phyloP scores from a whole-genome alignment of 305 asterid genomes.

The Solanum chacoense region DNA sequence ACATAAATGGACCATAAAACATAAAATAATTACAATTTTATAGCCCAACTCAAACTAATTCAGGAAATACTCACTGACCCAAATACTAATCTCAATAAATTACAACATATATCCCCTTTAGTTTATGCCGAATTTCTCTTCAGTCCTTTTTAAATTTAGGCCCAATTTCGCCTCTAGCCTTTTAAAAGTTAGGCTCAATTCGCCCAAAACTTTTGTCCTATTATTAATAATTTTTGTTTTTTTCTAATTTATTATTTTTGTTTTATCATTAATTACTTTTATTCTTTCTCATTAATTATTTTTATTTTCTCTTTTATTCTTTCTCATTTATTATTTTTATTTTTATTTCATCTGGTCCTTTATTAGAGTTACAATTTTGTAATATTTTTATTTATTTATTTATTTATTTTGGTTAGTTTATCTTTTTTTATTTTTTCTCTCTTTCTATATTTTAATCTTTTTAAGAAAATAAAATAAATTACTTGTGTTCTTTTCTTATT shows the following conservation, averaged over 20 bases:
- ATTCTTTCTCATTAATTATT: not conserved
- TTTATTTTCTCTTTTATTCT: too few species aligned
- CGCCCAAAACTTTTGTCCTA: not conserved
- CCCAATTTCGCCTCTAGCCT: not conserved
- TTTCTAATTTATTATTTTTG: not conserved
- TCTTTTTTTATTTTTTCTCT: not conserved
- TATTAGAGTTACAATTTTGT: not conserved
- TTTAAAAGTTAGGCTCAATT: too few species aligned
- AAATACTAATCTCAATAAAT: not conserved
- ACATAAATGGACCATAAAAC: not conserved
- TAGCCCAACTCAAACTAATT: not conserved
- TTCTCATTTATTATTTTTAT: too few species aligned
- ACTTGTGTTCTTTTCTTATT: not conserved
- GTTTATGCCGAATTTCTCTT: not conserved
- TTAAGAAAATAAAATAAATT: not conserved
- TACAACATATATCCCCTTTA: not conserved
- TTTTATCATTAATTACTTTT: not conserved
- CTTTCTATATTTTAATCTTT: not conserved
- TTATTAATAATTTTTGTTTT: too few species aligned
- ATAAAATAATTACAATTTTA: too few species aligned
- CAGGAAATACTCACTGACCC: not conserved
- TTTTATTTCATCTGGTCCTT: not conserved
- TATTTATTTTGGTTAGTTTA: not conserved
- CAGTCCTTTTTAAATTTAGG: not conserved
- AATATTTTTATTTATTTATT: too few species aligned